Evolutionary conservation across 495 filamentous ascomycete species (phyloP), one percentile per base, ranked within the genome.

Genomic region (Neurospora tetraspora): DNA sequence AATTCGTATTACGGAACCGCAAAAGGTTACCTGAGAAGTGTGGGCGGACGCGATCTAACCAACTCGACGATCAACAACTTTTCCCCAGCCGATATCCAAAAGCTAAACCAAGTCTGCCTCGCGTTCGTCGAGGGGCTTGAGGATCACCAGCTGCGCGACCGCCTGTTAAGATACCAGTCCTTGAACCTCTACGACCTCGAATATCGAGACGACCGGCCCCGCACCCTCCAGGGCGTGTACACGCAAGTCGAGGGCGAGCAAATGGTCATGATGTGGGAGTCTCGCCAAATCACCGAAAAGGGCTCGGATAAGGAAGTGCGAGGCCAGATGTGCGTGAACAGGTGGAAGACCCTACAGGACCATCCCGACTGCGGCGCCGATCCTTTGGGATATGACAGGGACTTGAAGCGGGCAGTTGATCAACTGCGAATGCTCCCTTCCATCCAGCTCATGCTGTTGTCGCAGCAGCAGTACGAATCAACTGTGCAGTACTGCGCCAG

Each of bases 241-340:
- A 82, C 75, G n/a, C 84, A 88, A 40, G 74, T 83, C 6, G 87
- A 89, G 71, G 86, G 87, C 20, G 86, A 88, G 73, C 73, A 76
- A 8, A 75, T 87, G 39, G 79, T 81, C 7, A 74, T 82, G 73
- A 73, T 79, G 11, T 89, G 82, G 83, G 85, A 87, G 38, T 73
- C 70, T 23, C 81, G 83, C 18, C 70, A 75, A 11, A 39, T 85
- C 12, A 69, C 20, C 8, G 83, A 84, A 73, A 72, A 68, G 37
- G 78, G 82, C 70, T 70, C 77, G 0, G 73, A 78, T 45, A 73
- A 74, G 2, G 83, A 87, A 74, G 73, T 71, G 10, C 78, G 76
- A n/a, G 82, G 79, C 36, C 70, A 81, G 45, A 74, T 42, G 8
- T 16, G 71, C 0, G 69, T 88, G 20, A 77, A 74, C 27, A 68